These are phyloP conservation scores for Galerina marginata DNA, from an alignment of 768 basidiomycete genomes.

Conservation along the genomic window DNA sequence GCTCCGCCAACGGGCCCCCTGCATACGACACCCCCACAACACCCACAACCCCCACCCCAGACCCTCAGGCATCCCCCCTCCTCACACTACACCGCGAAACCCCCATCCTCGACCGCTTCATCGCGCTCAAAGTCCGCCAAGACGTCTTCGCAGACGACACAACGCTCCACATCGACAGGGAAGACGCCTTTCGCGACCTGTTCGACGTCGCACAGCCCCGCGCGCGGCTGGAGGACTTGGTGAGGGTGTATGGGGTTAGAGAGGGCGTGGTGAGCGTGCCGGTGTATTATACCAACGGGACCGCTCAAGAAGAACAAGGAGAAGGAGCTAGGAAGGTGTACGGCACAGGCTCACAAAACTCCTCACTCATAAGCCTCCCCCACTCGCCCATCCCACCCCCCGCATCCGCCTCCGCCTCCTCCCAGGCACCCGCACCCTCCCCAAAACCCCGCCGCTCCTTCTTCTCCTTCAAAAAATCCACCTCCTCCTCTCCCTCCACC, in stretches of 20 bases:
- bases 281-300: background rate
- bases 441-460: slow-evolving; percentile 4
- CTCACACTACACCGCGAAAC: slow-evolving; percentile 74
- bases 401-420: no score
- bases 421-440: background rate
- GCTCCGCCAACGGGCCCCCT: slow-evolving; percentile 18
- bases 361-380: background rate
- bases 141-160: slow-evolving; percentile 80
- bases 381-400: no score
- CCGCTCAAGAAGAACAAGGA: background rate
- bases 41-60: slow-evolving; percentile 24
- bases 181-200: slow-evolving; percentile 78
- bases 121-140: slow-evolving; percentile 79
- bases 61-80: slow-evolving; percentile 32
- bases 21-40: slow-evolving; percentile 23
- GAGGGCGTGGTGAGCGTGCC: slow-evolving; percentile 46
- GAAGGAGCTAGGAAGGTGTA: background rate
- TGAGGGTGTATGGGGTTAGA: slow-evolving; percentile 47
- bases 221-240: slow-evolving; percentile 77
- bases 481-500: slow-evolving; percentile 15
- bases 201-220: slow-evolving; percentile 81
- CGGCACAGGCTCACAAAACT: background rate
- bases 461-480: slow-evolving; percentile 12
- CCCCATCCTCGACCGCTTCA: slow-evolving; percentile 74
- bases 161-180: slow-evolving; percentile 74